These are phyloP conservation scores for Globisporangium iwayamae DNA, from an alignment of 352 stramenopile species.

Conservation along the genomic window DNA sequence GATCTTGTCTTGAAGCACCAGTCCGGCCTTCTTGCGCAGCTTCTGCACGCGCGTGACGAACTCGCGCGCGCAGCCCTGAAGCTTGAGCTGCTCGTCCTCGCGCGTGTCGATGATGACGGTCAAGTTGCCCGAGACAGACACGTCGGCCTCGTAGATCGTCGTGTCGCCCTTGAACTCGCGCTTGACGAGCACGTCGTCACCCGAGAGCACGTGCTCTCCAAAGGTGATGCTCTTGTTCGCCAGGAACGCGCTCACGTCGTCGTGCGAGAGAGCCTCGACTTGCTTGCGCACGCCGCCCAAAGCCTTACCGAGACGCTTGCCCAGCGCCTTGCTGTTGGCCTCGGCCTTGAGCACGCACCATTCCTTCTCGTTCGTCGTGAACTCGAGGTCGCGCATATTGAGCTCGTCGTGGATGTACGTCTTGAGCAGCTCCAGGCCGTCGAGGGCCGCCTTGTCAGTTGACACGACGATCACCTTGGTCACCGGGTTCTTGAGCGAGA, in stretches of 20 bases:
- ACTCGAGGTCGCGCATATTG: conserved; percentile 93
- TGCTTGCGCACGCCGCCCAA: conserved; percentile 91
- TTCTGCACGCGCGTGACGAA: conserved; percentile 98
- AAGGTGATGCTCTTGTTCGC: conserved; percentile 82
- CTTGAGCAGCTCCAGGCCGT: conserved; percentile 75
- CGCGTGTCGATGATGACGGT: conserved; percentile 95
- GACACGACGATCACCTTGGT: conserved; percentile 96
- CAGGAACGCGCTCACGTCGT: conserved; percentile 66
- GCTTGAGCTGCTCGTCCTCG: conserved; percentile 94
- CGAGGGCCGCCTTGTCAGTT: conserved; percentile 75
- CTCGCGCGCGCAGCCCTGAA: conserved; percentile 92
- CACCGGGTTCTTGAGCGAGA: conserved; percentile 97
- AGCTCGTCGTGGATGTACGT: conserved; percentile 97
- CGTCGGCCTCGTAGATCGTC: conserved; percentile 90
- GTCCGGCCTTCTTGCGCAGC: conserved; percentile 95
- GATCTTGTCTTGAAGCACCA: conserved; percentile 94
- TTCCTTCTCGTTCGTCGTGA: conserved; percentile 86
- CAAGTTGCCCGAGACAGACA: conserved; percentile 86
- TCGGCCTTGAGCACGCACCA: conserved; percentile 94
- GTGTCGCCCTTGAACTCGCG: conserved; percentile 92
- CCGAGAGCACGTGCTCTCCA: conserved; percentile 64
- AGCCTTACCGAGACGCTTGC: conserved; percentile 96
- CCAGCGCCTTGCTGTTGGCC: conserved; percentile 92
- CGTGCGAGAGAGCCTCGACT: conserved; percentile 64
- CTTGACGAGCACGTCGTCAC: conserved; percentile 94